phyloP scores from a whole-genome alignment of 495 filamentous ascomycete species.

The Annulohypoxylon nitens region DNA sequence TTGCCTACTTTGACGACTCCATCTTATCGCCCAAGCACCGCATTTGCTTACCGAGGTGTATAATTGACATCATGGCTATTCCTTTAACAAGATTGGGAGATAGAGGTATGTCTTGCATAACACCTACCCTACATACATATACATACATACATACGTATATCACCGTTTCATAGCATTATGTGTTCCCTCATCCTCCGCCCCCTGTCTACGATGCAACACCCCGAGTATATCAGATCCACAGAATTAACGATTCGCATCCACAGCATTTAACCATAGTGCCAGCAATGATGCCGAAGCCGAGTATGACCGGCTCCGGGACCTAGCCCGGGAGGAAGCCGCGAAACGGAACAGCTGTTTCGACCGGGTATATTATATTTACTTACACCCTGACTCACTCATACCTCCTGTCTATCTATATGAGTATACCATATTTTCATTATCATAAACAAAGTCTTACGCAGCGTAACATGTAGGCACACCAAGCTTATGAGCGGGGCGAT shows the following conservation, averaged over 20 bases:
- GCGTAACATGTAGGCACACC: constrained; percentile 68
- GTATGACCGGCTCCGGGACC: constrained; percentile 90
- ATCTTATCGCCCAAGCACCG: neutral
- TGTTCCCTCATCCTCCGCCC: constrained; percentile 7
- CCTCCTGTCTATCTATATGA: neutral
- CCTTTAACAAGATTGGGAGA: constrained; percentile 74
- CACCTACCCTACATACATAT: constrained; percentile 4
- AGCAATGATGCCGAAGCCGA: constrained; percentile 79
- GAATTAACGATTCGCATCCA: constrained; percentile 21
- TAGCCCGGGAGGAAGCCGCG: constrained; percentile 81
- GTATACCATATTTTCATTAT: neutral
- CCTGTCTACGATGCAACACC: constrained; percentile 29
- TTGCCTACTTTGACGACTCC: neutral
- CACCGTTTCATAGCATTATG: constrained; percentile 26
- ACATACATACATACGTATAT: constrained; percentile 20
- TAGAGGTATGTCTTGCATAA: constrained; percentile 60
- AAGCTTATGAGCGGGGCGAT: constrained; percentile 85
- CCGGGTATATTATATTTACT: constrained; percentile 62
- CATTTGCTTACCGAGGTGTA: constrained; percentile 15
- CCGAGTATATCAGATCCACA: constrained; percentile 11
- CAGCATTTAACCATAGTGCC: constrained; percentile 86
- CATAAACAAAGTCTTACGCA: neutral
- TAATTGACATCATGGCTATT: constrained; percentile 66
- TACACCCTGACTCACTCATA: neutral
- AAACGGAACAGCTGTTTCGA: constrained; percentile 83